Evolutionary conservation across 2,329 filamentous ascomycete genomes (phyloP), one percentile per base, ranked within the genome.

Genomic region (Hypoxylon sp.): DNA sequence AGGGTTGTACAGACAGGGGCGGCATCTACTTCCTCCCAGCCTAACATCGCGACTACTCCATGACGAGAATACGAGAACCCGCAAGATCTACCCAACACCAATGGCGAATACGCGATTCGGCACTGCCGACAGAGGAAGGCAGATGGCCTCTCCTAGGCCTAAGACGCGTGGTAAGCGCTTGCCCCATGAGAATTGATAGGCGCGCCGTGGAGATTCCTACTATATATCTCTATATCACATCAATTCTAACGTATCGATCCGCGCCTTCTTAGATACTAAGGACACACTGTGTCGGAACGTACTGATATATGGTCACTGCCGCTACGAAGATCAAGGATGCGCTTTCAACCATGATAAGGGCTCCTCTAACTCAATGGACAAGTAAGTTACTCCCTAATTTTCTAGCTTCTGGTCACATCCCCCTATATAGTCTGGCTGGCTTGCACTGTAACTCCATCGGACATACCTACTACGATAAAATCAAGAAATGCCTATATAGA

Each of bases 221-320:
- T 60, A 11, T 60, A 11, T 28, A 34, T 63, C 10, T 48, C 19
- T 6, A 36, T 55, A 34, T 21, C 2, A 6, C 9, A 43, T 43
- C 7, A 21, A 21, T 57, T 57, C 71, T 75, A 67, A 77, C 60
- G 17, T 21, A 46, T 63, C 62, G 49, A n/a, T 32, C 51, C 34
- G 43, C 51, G 49, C 65, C 51, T 60, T 19, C 55, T 63, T 72
- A 91, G 91, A 93, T 82, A 92, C 92, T 79, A 97, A 95, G 82
- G 94, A 97, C 78, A 97, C 93, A 5, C 87, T 95, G 63, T 98
- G 94, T 82, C 91, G 94, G 77, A 97, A 98, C 81, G 91, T 98
- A 68, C 87, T 94, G 68, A 97, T 98, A 75, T 97, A 97, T 79
- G 94, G 94, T 61, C 92, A 95, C 80, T 98, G 94, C 80, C 91